Evolutionary conservation across 148 eudicot genomes (phyloP), one percentile per base, ranked within the genome.

Genomic region (Amaranthus cruentus): DNA sequence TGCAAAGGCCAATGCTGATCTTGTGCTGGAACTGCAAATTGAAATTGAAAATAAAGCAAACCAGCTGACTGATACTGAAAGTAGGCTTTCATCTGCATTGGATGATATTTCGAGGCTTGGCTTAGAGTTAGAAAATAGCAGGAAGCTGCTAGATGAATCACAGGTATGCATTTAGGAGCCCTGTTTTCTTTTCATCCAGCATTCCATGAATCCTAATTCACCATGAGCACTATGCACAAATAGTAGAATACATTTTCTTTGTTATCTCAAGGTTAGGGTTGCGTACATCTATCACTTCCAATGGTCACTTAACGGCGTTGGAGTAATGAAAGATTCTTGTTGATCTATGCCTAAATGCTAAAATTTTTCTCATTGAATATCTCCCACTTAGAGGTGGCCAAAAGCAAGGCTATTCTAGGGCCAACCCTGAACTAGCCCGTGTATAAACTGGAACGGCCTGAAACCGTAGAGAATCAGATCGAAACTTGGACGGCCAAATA

Each of bases 81-180:
- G 61, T 44, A 85, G 84, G 80, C 83, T 90, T 66, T 79, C 85
- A 71, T 84, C 80, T 47, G 77, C 83, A 49, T 64, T 75, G 48
- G 89, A 88, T 68, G 94, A 91, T 77, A 82, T 90, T 74, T 79
- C 86, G 51, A 87, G 79, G 81, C 86, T 90, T 73, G 91, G 81
- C 60, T 83, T 81, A 74, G 97, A 95, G 75, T 73, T 95, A 84
- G 96, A 91, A 78, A 83, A 62, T 65, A 88, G 87, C 72, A 83
- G 79, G 80, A 90, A 90, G 83, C 96, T 90, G 70, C 88, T 95
- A 64, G 90, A 88, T 75, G 97, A 95, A 81, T 91, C 99, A 66
- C 99, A 95, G 99, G 99, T 95, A 28, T 28, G 38, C 38, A 28
- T 28, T 28, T 28, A 28, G 38, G 38, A 28, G 38, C 38, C 1